phyloP scores from a whole-genome alignment of 352 stramenopile species.

The Globisporangium yorkense region DNA sequence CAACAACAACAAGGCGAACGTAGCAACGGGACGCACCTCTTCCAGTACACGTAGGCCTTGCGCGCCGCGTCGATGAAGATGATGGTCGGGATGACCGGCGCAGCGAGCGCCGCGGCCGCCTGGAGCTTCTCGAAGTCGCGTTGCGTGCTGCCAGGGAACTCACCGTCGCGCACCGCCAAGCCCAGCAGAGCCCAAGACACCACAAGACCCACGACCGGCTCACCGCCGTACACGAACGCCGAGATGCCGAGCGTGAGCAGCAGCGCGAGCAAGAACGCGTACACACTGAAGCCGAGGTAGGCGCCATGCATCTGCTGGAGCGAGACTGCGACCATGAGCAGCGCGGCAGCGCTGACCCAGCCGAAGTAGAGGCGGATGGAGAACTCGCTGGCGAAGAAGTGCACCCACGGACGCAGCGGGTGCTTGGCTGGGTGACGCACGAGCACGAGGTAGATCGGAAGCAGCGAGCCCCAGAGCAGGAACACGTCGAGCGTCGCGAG shows the following conservation, averaged over 20 bases:
- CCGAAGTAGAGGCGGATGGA: conserved; percentile 50
- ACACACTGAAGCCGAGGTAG: conserved; percentile 45
- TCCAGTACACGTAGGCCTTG: conserved; percentile 45
- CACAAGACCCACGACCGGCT: conserved; percentile 44
- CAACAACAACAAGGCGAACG: too few relatives aligned
- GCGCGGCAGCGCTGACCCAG: conserved; percentile 40
- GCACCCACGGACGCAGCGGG: conserved; percentile 34
- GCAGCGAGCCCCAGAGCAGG: conserved; percentile 36
- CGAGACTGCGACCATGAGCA: conserved; percentile 37
- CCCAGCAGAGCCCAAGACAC: conserved; percentile 39
- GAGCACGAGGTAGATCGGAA: conserved; percentile 51
- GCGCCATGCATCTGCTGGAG: conserved; percentile 39
- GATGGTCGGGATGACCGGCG: conserved; percentile 38
- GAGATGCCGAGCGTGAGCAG: conserved; percentile 39
- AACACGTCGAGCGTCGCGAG: conserved; percentile 17
- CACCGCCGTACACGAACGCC: conserved; percentile 40
- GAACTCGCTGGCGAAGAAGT: conserved; percentile 57
- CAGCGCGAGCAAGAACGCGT: conserved; percentile 30
- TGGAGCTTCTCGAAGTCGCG: conserved; percentile 41
- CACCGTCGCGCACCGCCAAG: conserved; percentile 29
- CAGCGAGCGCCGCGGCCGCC: conserved; percentile 35
- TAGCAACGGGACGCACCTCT: conserved; percentile 36
- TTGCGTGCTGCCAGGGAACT: conserved; percentile 33
- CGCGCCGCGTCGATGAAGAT: conserved; percentile 33
- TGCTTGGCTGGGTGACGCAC: conserved; percentile 41